Percentiles rank a stretch among this genome's conserved stretches.
Evolutionary conservation across 2,329 filamentous ascomycete genomes (phyloP).

Genomic region (Pyrenophora graminea): DNA sequence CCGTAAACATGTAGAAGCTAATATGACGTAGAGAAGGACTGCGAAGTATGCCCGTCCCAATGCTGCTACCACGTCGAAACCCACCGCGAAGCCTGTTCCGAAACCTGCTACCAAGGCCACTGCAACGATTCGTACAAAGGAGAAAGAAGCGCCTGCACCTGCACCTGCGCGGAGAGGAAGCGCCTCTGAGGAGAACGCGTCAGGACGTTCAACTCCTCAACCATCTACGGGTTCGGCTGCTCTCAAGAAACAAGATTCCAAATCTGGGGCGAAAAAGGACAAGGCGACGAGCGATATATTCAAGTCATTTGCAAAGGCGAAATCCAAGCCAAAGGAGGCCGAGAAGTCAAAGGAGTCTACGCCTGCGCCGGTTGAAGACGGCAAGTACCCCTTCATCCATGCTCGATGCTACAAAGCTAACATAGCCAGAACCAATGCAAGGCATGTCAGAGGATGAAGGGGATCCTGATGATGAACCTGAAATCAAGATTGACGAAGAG

Average conservation of each 20-base stretch:
- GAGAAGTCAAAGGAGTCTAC: constrained; percentile 51
- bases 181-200: constrained; percentile 41
- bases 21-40: constrained; percentile 49
- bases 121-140: constrained; percentile 21
- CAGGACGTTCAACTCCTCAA: constrained; percentile 42
- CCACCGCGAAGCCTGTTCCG: constrained; percentile 14
- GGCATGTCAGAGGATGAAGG: constrained; percentile 56
- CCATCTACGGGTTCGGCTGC: constrained; percentile 24
- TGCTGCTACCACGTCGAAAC: constrained; percentile 26
- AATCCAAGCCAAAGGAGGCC: constrained; percentile 57
- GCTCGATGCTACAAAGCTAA: constrained; percentile 27
- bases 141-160: constrained; percentile 24
- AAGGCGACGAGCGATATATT: constrained; percentile 67
- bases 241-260: constrained; percentile 44
- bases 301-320: constrained; percentile 75
- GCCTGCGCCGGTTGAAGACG: constrained; percentile 54
- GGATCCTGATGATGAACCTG: constrained; percentile 36
- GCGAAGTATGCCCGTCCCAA: constrained; percentile 45
- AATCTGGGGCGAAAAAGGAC: constrained; percentile 61
- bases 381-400: constrained; percentile 34
- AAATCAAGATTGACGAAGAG: constrained; percentile 37
- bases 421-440: constrained; percentile 52
- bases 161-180: constrained; percentile 25
- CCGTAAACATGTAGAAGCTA: constrained; percentile 9
- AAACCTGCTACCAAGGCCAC: constrained; percentile 24